Conservation (phyloP, 1,139 yeast species). For the Lodderomyces metapsilosis region DNA sequence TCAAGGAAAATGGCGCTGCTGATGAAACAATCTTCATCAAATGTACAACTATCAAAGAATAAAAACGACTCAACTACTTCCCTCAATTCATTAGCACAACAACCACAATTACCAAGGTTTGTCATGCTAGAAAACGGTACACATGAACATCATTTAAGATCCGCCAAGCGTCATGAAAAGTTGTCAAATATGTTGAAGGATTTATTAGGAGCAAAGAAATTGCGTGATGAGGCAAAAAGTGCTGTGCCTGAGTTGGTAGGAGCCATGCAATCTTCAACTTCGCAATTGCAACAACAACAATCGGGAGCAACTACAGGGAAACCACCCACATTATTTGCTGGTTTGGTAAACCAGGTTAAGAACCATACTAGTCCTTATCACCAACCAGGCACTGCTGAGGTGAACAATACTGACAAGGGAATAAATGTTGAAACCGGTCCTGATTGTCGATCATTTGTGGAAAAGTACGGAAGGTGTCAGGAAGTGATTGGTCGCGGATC, state of each 20-base stretch:
- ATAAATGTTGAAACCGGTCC: conserved; percentile 7
- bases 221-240: conserved; percentile 76
- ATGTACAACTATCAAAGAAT: conserved; percentile 49
- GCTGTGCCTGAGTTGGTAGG: conserved; percentile 71
- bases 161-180: conserved; percentile 85
- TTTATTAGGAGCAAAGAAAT: conserved; percentile 74
- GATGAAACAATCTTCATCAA: conserved; percentile 8
- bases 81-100: conserved; percentile 5
- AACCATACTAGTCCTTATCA: conserved; percentile 25
- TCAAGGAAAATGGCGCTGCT: conserved; percentile 8
- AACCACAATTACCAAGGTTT: conserved; percentile 42
- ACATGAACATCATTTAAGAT: conserved; percentile 77
- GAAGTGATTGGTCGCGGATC: conserved; percentile 51
- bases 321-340: conserved; percentile 82
- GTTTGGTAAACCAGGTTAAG: conserved; percentile 70
- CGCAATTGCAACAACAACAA: conserved; percentile 12
- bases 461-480: conserved; percentile 50
- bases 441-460: conserved; percentile 45
- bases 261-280: conserved; percentile 13
- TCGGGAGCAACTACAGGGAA: conserved; percentile 14
- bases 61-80: conserved; percentile 44
- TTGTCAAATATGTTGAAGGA: conserved; percentile 84
- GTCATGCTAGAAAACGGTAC: conserved; percentile 58
- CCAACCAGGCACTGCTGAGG: conserved; percentile 14
- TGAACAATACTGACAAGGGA: background rate